Percentiles rank a stretch among this genome's conserved stretches.
Conservation (phyloP, 2,329 filamentous ascomycete genomes). For the Neoarthrinium moseri region DNA sequence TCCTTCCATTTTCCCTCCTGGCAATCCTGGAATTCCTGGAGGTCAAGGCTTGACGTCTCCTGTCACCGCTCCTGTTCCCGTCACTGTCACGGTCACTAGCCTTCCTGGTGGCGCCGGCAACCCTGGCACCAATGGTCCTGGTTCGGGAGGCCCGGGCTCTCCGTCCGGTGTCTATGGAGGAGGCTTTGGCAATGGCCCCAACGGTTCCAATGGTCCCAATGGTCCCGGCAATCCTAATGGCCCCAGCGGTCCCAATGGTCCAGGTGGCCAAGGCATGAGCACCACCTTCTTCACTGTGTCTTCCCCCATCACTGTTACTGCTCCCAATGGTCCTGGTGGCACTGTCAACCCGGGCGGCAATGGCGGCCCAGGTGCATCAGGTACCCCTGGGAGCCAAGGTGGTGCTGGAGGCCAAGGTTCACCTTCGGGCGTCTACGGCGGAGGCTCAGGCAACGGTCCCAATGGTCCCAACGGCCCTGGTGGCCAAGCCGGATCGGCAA, state of each 20-base stretch:
- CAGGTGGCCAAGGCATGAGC: neutral
- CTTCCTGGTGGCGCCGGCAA: neutral
- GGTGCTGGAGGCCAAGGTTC: neutral
- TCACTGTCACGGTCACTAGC: conserved; percentile 4
- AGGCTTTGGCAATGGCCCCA: neutral
- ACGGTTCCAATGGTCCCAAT: neutral
- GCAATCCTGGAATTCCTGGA: conserved; percentile 4
- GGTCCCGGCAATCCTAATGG: conserved; percentile 1
- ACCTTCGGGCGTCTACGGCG: conserved; percentile 6
- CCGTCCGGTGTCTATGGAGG: conserved; percentile 2
- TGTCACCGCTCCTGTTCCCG: neutral
- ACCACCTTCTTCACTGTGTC: conserved; percentile 1
- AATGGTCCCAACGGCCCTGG: conserved; percentile 1
- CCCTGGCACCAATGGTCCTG: conserved; percentile 2
- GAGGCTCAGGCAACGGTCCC: neutral
- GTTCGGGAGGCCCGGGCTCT: neutral
- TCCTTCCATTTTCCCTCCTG: conserved; percentile 2
- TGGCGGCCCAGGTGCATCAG: conserved; percentile 3
- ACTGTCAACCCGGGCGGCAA: conserved; percentile 7
- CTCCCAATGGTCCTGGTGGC: neutral
- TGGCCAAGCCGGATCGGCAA: neutral
- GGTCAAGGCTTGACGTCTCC: conserved; percentile 5
- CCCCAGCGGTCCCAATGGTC: neutral
- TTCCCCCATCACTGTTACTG: neutral
- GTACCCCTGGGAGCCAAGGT: neutral